Evolutionary conservation across 306 rosid genomes (phyloP).

Genomic region (Luffa aegyptiaca): DNA sequence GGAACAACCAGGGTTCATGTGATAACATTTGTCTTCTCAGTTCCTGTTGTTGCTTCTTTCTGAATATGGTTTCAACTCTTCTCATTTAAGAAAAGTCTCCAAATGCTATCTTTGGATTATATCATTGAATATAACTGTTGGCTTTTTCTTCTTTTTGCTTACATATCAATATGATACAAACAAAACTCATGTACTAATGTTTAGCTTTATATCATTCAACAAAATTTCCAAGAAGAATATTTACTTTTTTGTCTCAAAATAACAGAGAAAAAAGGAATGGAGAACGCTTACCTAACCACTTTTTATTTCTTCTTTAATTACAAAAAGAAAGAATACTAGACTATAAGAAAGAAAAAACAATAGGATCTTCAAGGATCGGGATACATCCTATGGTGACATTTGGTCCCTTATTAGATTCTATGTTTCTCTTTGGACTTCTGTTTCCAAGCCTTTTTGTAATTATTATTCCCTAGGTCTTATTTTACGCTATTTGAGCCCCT

Average conservation of each 20-base stretch:
- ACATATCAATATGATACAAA: no score
- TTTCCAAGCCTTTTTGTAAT: no score
- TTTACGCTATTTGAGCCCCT: no score
- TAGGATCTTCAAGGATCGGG: no score
- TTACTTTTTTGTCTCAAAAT: background rate
- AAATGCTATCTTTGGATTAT: background rate
- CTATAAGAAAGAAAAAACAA: background rate
- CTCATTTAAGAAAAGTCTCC: background rate
- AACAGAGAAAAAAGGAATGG: background rate
- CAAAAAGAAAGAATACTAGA: background rate
- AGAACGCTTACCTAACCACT: background rate
- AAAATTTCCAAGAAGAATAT: background rate
- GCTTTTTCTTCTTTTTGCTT: no score
- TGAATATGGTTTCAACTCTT: background rate
- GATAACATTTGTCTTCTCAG: constrained; percentile 2
- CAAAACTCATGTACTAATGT: background rate
- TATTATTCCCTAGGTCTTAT: no score
- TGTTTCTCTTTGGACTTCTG: no score
- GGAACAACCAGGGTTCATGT: background rate
- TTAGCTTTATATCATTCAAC: background rate
- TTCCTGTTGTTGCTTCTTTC: background rate
- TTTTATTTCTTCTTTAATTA: background rate
- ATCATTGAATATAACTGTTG: background rate
- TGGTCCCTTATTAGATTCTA: no score
- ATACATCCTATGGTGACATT: no score